These are phyloP conservation scores for Phoma herbarum DNA, from an alignment of 2,329 filamentous ascomycete genomes.

Conservation along the genomic window DNA sequence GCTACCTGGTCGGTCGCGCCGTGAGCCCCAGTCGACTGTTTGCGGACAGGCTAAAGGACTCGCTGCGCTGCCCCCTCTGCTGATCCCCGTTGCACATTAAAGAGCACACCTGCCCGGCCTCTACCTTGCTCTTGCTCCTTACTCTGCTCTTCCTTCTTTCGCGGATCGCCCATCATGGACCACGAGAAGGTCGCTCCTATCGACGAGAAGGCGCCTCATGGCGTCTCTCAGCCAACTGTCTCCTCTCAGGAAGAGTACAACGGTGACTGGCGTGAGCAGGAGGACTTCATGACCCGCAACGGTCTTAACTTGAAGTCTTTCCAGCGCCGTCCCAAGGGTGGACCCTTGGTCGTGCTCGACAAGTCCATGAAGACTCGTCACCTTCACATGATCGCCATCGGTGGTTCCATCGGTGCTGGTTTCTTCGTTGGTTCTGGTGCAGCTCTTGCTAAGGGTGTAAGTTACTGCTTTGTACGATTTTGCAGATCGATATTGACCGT, in stretches of 20 bases:
- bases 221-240: constrained; percentile 25
- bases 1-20: constrained; percentile 39
- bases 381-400: constrained; percentile 61
- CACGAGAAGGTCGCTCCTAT: constrained; percentile 32
- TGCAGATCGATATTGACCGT: constrained; percentile 68
- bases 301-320: constrained; percentile 49
- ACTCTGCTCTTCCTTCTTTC: constrained; percentile 22
- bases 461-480: constrained; percentile 47
- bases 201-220: constrained; percentile 41
- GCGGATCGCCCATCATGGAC: constrained; percentile 37
- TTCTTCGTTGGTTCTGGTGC: constrained; percentile 80
- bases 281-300: constrained; percentile 49
- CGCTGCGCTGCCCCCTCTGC: constrained; percentile 29
- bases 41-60: constrained; percentile 30
- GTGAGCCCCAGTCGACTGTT: constrained; percentile 25
- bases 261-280: constrained; percentile 42
- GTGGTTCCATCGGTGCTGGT: constrained; percentile 79
- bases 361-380: constrained; percentile 64
- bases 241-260: constrained; percentile 21
- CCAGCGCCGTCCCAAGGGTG: constrained; percentile 43
- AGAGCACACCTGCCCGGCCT: constrained; percentile 24
- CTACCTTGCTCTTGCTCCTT: constrained; percentile 8
- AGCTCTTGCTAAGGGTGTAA: constrained; percentile 51
- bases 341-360: constrained; percentile 41
- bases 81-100: constrained; percentile 41